Percentiles rank a stretch among this genome's conserved stretches.
Conservation (phyloP, 1,284 basidiomycete species). For the Coniferiporia weirii region DNA sequence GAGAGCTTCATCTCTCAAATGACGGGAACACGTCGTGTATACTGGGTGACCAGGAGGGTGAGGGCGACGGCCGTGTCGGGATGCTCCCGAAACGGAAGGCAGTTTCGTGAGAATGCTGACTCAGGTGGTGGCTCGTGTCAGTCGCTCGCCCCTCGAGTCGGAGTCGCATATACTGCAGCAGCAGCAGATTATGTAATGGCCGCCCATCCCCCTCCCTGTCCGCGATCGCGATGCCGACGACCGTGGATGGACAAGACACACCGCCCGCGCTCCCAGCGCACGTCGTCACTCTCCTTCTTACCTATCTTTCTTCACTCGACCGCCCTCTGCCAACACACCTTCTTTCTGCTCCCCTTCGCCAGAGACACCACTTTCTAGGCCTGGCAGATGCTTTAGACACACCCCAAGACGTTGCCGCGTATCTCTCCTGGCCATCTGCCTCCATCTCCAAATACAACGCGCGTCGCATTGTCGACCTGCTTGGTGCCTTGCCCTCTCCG, state of each 20-base stretch:
- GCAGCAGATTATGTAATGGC: too few species aligned
- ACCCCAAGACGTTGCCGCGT: conserved; percentile 45
- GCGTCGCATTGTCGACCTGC: conserved; percentile 38
- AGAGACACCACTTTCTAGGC: conserved; percentile 62
- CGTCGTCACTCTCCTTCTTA: conserved; percentile 44
- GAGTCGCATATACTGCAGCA: too few species aligned
- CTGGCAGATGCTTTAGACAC: conserved; percentile 50
- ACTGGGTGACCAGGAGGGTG: too few species aligned
- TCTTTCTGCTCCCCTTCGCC: conserved; percentile 51
- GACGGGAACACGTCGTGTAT: neutral
- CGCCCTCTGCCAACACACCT: conserved; percentile 53
- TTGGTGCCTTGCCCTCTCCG: conserved; percentile 39
- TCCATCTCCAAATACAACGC: conserved; percentile 12
- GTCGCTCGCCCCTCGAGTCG: too few species aligned
- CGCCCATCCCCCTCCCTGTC: neutral
- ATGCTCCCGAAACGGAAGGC: too few species aligned
- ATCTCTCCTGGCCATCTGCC: conserved; percentile 64
- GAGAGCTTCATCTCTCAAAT: conserved; percentile 16
- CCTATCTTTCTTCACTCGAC: conserved; percentile 51
- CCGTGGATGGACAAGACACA: neutral
- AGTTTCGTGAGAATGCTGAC: too few species aligned
- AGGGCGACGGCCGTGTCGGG: neutral
- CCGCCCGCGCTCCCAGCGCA: conserved; percentile 35
- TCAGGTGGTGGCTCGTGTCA: too few species aligned
- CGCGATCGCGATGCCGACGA: neutral